Evolutionary conservation across 2,329 filamentous ascomycete genomes (phyloP), one percentile per base, ranked within the genome.

Genomic region (Trichoderma brevicompactum): DNA sequence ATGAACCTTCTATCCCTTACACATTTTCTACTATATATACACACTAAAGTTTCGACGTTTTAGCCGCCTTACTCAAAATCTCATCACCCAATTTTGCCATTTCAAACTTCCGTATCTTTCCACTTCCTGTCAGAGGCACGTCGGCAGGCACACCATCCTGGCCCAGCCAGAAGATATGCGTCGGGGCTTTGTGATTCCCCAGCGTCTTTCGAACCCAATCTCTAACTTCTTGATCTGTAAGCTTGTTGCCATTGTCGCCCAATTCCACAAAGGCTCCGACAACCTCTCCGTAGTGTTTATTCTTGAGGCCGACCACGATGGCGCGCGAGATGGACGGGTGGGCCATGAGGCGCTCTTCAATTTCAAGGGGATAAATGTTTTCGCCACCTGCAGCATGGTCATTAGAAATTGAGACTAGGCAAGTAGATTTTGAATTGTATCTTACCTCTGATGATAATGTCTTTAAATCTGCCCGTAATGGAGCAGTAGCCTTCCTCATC

Each of bases 401-500:
- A 28, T 49, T n/a, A 56, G 7, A 44, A 19, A 15, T 41, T 13
- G 13, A 5, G 7, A 6, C 1, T 10, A 23, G 5, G 15, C 7
- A 43, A 17, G 36, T 10, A 1, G 9, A n/a, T 28, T 8, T 10
- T 34, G 2, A 1, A 12, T 4, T 44, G 3, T 2, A 19, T 12
- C 17, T 61, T 71, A 82, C 87, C 90, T 71, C 90, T 81, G 67
- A 92, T 92, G 65, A 92, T 92, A 41, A 92, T 92, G 66, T 93
- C 90, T 78, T 92, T 92, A 78, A 92, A 91, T 19, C 90, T 81
- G 0, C 90, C 90, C 0, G 90, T 92, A 69, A 93, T 92, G 7
- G 81, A 83, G 69, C 89, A 92, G 72, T 91, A 91, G 0, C 89
- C 90, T 8, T 86, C 77, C 40, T 87, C 84, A 66, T 92, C 89